Conservation (phyloP, 805 yeast genomes). For the Kodamaea lidongshanica region DNA sequence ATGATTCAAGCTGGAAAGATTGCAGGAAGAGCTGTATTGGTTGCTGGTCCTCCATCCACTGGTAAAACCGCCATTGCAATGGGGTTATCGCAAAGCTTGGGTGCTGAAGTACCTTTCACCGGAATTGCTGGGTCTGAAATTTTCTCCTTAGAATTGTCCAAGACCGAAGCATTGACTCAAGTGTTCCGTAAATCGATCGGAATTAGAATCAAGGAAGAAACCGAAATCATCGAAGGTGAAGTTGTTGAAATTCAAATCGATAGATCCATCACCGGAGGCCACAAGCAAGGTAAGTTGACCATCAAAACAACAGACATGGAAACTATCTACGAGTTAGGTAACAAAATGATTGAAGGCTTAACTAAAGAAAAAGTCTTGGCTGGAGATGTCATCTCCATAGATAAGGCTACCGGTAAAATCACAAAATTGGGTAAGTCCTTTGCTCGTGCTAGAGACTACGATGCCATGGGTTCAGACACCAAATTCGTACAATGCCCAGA, state of each 20-base stretch:
- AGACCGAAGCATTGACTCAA: conserved; percentile 94
- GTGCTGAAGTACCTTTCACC: conserved; percentile 85
- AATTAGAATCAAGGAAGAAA: conserved; percentile 89
- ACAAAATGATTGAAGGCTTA: conserved; percentile 89
- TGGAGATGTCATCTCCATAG: conserved; percentile 94
- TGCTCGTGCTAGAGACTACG: conserved; percentile 94
- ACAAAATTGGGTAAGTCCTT: conserved; percentile 93
- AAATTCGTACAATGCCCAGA: conserved; percentile 98
- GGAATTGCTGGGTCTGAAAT: conserved; percentile 93
- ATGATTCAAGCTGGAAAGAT: conserved; percentile 91
- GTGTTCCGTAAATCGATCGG: conserved; percentile 96
- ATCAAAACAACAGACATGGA: conserved; percentile 98
- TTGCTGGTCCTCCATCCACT: conserved; percentile 98
- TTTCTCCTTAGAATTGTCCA: conserved; percentile 83
- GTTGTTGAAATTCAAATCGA: conserved; percentile 95
- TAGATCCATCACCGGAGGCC: conserved; percentile 93
- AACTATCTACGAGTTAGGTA: conserved; percentile 91
- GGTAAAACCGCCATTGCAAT: conserved; percentile 98
- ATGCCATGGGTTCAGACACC: conserved; percentile 97
- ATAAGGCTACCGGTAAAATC: conserved; percentile 91
- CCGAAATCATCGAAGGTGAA: conserved; percentile 97
- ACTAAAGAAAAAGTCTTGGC: conserved; percentile 93
- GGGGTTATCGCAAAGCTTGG: conserved; percentile 76
- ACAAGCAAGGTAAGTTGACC: conserved; percentile 95
- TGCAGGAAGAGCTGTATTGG: conserved; percentile 91